phyloP scores from a whole-genome alignment of 352 stramenopile genomes.

The Pythium insidiosum region DNA sequence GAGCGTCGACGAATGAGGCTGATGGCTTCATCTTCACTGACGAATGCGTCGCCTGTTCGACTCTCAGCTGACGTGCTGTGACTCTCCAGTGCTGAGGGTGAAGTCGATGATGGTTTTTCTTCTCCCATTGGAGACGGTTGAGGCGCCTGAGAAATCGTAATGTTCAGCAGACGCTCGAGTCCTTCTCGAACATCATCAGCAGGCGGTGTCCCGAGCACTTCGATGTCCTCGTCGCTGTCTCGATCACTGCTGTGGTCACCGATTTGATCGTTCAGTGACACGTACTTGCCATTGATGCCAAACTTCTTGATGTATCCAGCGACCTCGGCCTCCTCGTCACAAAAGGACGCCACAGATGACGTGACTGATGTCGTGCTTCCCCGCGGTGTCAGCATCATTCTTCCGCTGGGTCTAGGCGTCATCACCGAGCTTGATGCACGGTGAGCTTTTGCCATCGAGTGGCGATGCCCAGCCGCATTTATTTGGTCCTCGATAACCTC shows the following conservation, averaged over 20 bases:
- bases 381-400: neutral
- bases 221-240: conserved; percentile 14
- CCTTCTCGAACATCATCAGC: conserved; percentile 5
- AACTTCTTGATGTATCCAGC: conserved; percentile 40
- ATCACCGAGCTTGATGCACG: neutral
- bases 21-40: conserved; percentile 14
- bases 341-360: conserved; percentile 13
- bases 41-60: neutral
- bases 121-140: no score
- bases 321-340: conserved; percentile 40
- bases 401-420: neutral
- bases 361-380: conserved; percentile 14
- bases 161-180: conserved; percentile 14
- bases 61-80: no score
- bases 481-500: conserved; percentile 74
- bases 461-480: conserved; percentile 41
- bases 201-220: conserved; percentile 9
- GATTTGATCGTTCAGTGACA: conserved; percentile 22
- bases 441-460: conserved; percentile 10
- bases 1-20: conserved; percentile 48
- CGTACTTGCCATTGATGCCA: conserved; percentile 52
- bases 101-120: no score
- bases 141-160: neutral
- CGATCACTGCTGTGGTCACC: conserved; percentile 25
- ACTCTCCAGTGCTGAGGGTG: no score